Base-by-base conservation (phyloP, 2,329 filamentous ascomycete genomes). In the Didymella lethalis region DNA sequence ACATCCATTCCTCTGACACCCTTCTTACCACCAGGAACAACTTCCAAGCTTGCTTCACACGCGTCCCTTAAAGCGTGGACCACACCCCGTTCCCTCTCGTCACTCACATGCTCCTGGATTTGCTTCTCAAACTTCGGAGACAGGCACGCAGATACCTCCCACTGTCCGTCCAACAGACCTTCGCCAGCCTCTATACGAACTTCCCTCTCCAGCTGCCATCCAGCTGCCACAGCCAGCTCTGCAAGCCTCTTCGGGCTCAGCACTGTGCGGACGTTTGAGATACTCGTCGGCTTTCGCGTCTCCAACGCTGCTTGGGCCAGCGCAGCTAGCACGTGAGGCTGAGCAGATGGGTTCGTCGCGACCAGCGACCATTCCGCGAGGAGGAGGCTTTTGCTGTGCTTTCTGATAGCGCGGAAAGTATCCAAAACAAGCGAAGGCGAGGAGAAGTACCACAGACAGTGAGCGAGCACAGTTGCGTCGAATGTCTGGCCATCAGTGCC, bases 381-480 rank as follows among this genome's bases (percentile, higher is more conserved):
- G 32, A 77, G 77, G 3, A 85, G 68, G 14, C 67, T 69, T 23
- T 66, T 71, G 18, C 69, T 76, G 40, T 76, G 71, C 10, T 72
- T 64, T 28, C 64, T 71, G 28, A 81, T 65, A n/a, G 74, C 71
- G 0, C 58, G 5, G 6, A 84, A 72, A n/a, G 80, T 77, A 2
- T 62, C 59, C 0, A 69, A 58, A 3, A 84, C 71, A 11, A 74
- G 63, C 0, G 65, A 61, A 0, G 76, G 76, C 1, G 76, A 77
- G 16, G 74, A 63, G 64, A 87, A 86, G 67, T 86, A 87, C 81
- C 82, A 87, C 28, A 84, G 75, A 62, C 77, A 81, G 68, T 86
- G 84, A 18, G 75, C 75, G 34, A 86, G 75, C 3, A 86, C 80
- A 2, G 79, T 77, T 23, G 75, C 78, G 59, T 84, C 81, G 71